Conservation (phyloP, 208 protist species). For the Herpetomonas samuelpessoai region DNA sequence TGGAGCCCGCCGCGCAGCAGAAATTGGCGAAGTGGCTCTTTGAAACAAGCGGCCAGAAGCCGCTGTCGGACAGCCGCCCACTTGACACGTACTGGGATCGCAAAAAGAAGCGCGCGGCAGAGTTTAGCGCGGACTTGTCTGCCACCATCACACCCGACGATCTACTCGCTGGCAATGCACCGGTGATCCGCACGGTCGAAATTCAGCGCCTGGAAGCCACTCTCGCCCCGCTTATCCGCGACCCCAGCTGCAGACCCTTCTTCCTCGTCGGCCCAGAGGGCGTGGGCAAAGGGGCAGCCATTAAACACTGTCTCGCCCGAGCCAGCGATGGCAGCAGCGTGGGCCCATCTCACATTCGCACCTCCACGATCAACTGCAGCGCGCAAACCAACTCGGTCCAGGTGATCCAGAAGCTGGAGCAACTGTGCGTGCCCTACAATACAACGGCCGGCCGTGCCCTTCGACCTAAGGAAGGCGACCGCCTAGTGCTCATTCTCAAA, state of each 20-base stretch:
- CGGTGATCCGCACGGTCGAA: slow-evolving; percentile 91
- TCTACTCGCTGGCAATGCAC: slow-evolving; percentile 47
- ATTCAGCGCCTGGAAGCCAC: slow-evolving; percentile 85
- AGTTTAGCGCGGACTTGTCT: slow-evolving; percentile 64
- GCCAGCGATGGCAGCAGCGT: slow-evolving; percentile 3
- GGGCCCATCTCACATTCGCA: slow-evolving; percentile 45
- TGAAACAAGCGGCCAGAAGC: slow-evolving; percentile 67
- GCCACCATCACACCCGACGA: slow-evolving; percentile 44
- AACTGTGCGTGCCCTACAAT: slow-evolving; percentile 86
- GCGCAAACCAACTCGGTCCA: slow-evolving; percentile 93
- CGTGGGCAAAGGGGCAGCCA: slow-evolving; percentile 91
- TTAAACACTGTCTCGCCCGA: slow-evolving; percentile 79
- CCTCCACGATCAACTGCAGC: slow-evolving; percentile 93
- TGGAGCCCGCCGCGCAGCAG: slow-evolving; percentile 43
- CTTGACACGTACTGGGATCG: slow-evolving; percentile 87
- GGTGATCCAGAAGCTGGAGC: slow-evolving; percentile 95
- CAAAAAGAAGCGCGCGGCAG: slow-evolving; percentile 39
- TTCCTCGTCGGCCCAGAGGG: slow-evolving; percentile 97
- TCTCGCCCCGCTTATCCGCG: slow-evolving; percentile 84
- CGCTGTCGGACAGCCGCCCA: slow-evolving; percentile 65
- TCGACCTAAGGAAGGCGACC: slow-evolving; percentile 92
- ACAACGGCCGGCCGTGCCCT: slow-evolving; percentile 90
- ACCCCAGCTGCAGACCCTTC: slow-evolving; percentile 78
- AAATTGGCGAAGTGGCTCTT: slow-evolving; percentile 86
- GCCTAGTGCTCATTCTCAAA: slow-evolving; percentile 94